Base-by-base conservation (phyloP, 305 asterid species). In the Fraxinus albicans region DNA sequence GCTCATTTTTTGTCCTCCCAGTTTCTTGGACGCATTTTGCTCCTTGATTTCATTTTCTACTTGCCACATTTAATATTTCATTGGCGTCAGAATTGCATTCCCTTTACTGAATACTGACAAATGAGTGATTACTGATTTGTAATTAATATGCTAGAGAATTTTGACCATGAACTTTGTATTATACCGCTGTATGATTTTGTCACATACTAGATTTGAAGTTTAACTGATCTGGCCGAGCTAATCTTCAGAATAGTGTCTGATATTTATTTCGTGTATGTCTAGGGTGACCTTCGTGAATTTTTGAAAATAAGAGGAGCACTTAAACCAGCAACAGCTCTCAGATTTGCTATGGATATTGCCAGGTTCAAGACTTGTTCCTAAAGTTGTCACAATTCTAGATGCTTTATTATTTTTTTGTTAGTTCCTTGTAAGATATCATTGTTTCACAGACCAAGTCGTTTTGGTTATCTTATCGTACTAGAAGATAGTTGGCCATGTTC, bases 291-390 rank as follows among this genome's bases (percentile, higher is more conserved):
- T 77, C 89, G 88, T 79, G 90, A 88, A 79, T 93, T 84, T 85
- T 86, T 96, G 93, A 91, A 91, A 84, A 88, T 38, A 81, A 92
- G 88, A 83, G 95, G 95, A 44, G 89, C 95, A 3, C 96, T 96
- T 77, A 94, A 89, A 86, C 98, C 98, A 36, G 90, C 90, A 67
- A 88, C 89, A 60, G 98, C 98, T 83, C 91, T 96, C 88, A 90
- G 91, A 92, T 89, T 93, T 86, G 99, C 99, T 19, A 85, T 96
- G 97, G 99, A 96, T 85, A 92, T 94, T 79, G 99, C 99, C 74
- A 96, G 99, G 99, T 96, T 82, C 76, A 12, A 67, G 75, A 36
- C 74, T 40, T 82, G 42, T 77, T 83, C 76, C 44, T 70, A 2
- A 13, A 70, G 25, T 70, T 31, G 42, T 70, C 35, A 70, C 6